phyloP scores from a whole-genome alignment of 139 green algal species.

The Micractinium conductrix region DNA sequence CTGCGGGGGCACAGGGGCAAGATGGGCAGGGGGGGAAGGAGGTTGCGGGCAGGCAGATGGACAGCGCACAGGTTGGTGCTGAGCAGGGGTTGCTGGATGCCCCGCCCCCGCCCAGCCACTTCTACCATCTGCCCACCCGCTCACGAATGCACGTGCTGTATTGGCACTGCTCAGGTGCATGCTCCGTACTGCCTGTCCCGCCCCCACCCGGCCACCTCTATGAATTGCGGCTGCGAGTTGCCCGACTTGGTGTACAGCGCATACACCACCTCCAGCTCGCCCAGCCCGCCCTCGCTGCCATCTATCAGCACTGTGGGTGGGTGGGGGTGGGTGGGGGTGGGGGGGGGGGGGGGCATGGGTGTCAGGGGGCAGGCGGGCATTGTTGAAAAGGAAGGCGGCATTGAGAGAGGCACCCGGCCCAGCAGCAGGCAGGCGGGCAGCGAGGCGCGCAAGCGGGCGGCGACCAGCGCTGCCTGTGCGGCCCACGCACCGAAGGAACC shows the following conservation, averaged over 20 bases:
- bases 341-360: neutral
- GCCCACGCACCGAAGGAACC: neutral
- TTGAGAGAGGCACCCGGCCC: too few relatives aligned
- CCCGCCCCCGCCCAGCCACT: too few relatives aligned
- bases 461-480: neutral
- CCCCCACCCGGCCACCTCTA: too few relatives aligned
- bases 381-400: too few relatives aligned
- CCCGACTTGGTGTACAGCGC: constrained; percentile 12
- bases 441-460: neutral
- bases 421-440: neutral
- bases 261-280: constrained; percentile 4
- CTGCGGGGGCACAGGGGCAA: neutral
- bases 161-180: too few relatives aligned
- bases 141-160: too few relatives aligned
- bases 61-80: too few relatives aligned
- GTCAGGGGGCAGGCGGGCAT: too few relatives aligned
- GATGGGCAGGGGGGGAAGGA: neutral
- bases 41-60: too few relatives aligned
- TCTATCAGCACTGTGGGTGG: constrained; percentile 5
- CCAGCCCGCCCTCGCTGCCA: neutral
- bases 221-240: constrained; percentile 26
- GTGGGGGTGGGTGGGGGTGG: neutral
- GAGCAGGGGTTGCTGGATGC: too few relatives aligned
- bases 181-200: too few relatives aligned
- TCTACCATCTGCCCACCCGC: too few relatives aligned